phyloP scores from a whole-genome alignment of 2,329 filamentous ascomycete species.

The Fusarium sulawesiense region DNA sequence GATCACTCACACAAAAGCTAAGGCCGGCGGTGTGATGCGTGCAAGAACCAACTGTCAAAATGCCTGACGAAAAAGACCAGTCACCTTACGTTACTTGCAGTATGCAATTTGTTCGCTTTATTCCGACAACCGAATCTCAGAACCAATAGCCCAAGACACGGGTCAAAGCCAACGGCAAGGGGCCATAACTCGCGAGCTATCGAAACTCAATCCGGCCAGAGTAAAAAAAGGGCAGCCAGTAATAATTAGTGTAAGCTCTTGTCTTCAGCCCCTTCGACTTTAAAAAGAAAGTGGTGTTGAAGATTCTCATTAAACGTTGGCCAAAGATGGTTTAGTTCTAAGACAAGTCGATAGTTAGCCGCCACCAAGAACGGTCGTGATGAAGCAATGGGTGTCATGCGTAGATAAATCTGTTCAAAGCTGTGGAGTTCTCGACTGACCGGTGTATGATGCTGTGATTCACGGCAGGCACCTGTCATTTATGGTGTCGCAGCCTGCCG shows the following conservation, averaged over 20 bases:
- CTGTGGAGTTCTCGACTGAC: not conserved
- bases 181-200: not conserved
- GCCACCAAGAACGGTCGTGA: not conserved
- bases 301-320: not conserved
- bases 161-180: slow-evolving; percentile 1
- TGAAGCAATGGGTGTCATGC: not conserved
- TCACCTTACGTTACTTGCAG: not conserved
- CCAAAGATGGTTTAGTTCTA: not conserved
- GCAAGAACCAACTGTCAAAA: not conserved
- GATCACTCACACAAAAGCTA: not conserved
- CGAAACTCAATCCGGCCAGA: not conserved
- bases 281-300: not conserved
- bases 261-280: not conserved
- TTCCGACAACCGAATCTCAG: not conserved
- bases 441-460: not conserved
- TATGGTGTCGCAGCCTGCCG: not conserved
- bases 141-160: not conserved
- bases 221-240: not conserved
- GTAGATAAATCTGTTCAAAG: not conserved
- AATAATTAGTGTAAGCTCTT: not conserved
- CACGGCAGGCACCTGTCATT: not conserved
- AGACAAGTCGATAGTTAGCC: not conserved
- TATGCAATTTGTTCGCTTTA: not conserved
- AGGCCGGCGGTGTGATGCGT: not conserved
- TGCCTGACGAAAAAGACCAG: not conserved